Evolutionary conservation across 306 rosid species (phyloP).

Genomic region (Pachyrhizus erosus): DNA sequence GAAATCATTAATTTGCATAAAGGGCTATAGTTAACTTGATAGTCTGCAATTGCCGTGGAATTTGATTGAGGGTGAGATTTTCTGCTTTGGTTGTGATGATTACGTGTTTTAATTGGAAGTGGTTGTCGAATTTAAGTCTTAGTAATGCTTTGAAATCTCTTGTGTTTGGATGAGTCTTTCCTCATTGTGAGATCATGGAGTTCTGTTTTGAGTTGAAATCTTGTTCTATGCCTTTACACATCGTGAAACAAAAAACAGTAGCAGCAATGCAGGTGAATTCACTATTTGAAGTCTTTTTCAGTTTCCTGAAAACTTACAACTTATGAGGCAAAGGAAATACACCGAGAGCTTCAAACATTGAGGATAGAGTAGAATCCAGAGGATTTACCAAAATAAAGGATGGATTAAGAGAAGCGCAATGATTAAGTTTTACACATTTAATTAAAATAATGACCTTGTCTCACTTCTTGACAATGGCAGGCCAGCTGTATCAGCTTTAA

Average conservation of each 20-base stretch:
- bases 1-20: neutral
- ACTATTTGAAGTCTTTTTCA: neutral
- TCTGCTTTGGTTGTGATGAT: neutral
- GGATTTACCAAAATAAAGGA: neutral
- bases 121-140: neutral
- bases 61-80: conserved; percentile 33
- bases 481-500: neutral
- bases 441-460: neutral
- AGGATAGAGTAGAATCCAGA: neutral
- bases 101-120: neutral
- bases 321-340: neutral
- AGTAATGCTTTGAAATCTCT: conserved; percentile 3
- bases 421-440: neutral
- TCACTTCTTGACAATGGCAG: neutral
- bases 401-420: no score
- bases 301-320: neutral
- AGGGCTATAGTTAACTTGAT: no score
- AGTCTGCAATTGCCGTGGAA: neutral
- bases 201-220: conserved; percentile 11
- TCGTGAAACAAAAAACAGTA: neutral
- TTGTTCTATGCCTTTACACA: neutral
- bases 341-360: conserved; percentile 10
- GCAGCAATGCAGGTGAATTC: neutral
- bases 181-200: neutral
- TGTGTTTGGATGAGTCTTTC: neutral